A percentile compares a stretch with the other conserved stretches of the same genome.
These are phyloP conservation scores for Vitellaria paradoxa DNA, from an alignment of 179 eudicot species.

Conservation along the genomic window DNA sequence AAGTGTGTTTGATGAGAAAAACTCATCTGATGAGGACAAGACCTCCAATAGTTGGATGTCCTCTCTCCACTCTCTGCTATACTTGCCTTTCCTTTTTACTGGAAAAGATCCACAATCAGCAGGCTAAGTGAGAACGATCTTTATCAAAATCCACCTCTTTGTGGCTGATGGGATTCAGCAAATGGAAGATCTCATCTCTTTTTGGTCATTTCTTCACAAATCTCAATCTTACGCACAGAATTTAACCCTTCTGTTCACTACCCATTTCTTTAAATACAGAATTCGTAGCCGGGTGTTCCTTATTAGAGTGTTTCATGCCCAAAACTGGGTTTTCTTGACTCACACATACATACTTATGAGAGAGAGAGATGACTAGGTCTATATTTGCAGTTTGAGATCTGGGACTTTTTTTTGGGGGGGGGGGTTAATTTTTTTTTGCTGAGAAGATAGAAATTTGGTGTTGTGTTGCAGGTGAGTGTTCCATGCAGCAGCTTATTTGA, in stretches of 20 bases:
- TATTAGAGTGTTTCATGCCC: background rate
- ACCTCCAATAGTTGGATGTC: constrained; percentile 10
- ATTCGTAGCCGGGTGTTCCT: background rate
- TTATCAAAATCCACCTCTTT: background rate
- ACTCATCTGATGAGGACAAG: constrained; percentile 26
- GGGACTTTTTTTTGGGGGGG: background rate
- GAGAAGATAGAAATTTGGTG: background rate
- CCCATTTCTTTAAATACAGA: background rate
- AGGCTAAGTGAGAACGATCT: background rate
- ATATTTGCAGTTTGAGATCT: constrained; percentile 2
- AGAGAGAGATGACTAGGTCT: background rate
- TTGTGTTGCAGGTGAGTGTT: constrained; percentile 74
- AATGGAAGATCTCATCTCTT: background rate
- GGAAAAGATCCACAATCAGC: background rate
- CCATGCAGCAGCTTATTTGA: constrained; percentile 82
- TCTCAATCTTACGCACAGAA: background rate
- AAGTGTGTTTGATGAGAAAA: background rate
- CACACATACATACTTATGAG: too few species aligned
- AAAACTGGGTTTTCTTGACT: background rate
- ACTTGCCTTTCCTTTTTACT: background rate
- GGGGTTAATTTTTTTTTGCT: background rate
- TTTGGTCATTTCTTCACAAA: background rate
- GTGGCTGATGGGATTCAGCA: background rate
- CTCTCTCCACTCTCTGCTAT: background rate
- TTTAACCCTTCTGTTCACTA: background rate